Conservation (phyloP, 2,329 filamentous ascomycete genomes). For the Orbilia quercus region DNA sequence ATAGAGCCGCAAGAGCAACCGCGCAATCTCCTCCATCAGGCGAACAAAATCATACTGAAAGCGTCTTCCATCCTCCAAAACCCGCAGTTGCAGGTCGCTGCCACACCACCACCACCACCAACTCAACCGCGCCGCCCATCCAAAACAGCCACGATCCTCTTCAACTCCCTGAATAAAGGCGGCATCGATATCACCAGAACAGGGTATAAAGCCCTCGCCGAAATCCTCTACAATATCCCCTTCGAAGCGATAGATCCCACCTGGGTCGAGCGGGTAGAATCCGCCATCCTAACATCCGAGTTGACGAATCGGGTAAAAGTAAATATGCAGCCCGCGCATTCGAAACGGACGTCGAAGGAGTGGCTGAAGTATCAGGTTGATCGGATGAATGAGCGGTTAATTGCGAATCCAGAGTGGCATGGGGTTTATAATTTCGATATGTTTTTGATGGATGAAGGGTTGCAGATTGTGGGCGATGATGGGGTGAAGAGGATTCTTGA, state of each 20-base stretch:
- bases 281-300: slow-evolving; percentile 19
- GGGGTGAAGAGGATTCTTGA: slow-evolving; percentile 42
- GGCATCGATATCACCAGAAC: slow-evolving; percentile 36
- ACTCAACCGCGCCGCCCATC: not conserved
- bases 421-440: slow-evolving; percentile 24
- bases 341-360: slow-evolving; percentile 13
- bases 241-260: slow-evolving; percentile 19
- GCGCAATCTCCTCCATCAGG: not conserved
- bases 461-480: slow-evolving; percentile 36
- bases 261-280: slow-evolving; percentile 23
- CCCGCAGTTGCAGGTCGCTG: not conserved
- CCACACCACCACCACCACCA: not conserved
- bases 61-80: not conserved
- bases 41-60: slow-evolving; percentile 4
- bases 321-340: slow-evolving; percentile 3
- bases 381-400: slow-evolving; percentile 21
- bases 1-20: slow-evolving; percentile 11
- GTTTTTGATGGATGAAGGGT: slow-evolving; percentile 37
- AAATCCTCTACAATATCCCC: slow-evolving; percentile 30
- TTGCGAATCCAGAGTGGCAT: slow-evolving; percentile 30
- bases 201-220: slow-evolving; percentile 11
- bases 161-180: slow-evolving; percentile 14
- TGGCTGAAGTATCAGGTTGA: slow-evolving; percentile 31
- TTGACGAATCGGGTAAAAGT: not conserved
- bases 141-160: slow-evolving; percentile 15